Conservation (phyloP, 306 rosid genomes). For the Bauhinia variegata region DNA sequence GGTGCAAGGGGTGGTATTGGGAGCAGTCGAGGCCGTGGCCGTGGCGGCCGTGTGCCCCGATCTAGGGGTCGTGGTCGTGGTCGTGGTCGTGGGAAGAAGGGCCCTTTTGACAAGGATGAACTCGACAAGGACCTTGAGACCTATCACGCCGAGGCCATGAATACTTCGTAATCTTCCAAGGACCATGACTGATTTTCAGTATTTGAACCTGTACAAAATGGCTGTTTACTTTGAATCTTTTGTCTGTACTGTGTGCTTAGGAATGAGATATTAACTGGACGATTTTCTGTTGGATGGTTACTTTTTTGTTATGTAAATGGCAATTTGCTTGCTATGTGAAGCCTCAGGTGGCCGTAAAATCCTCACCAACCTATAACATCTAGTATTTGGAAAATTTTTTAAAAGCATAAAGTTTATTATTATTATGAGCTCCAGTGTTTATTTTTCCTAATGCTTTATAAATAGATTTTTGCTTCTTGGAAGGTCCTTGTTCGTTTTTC, state of each 20-base stretch:
- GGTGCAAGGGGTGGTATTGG: constrained; percentile 50
- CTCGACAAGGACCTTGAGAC: constrained; percentile 86
- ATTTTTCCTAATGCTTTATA: too few relatives aligned
- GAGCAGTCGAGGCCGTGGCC: constrained; percentile 44
- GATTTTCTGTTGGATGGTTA: constrained; percentile 3
- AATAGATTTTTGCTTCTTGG: too few relatives aligned
- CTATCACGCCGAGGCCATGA: constrained; percentile 86
- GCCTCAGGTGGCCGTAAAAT: too few relatives aligned
- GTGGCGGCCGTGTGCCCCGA: constrained; percentile 27
- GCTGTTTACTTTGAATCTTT: constrained; percentile 22
- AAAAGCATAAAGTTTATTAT: too few relatives aligned
- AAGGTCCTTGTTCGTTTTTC: too few relatives aligned
- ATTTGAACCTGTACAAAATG: constrained; percentile 58
- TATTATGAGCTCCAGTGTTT: too few relatives aligned
- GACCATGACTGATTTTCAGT: constrained; percentile 3
- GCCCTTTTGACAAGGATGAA: constrained; percentile 60
- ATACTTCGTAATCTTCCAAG: constrained; percentile 45
- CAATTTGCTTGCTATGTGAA: too few relatives aligned
- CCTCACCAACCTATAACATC: too few relatives aligned
- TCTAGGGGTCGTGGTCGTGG: constrained; percentile 45
- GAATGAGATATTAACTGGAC: constrained; percentile 15
- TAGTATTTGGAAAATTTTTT: too few relatives aligned
- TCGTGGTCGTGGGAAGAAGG: constrained; percentile 64
- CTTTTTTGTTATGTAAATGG: too few relatives aligned
- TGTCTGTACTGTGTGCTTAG: constrained; percentile 9